A percentile compares a stretch with the other conserved stretches of the same genome.
phyloP scores from a whole-genome alignment of 2,329 filamentous ascomycete species.

The Ascochyta clinopodiicola region DNA sequence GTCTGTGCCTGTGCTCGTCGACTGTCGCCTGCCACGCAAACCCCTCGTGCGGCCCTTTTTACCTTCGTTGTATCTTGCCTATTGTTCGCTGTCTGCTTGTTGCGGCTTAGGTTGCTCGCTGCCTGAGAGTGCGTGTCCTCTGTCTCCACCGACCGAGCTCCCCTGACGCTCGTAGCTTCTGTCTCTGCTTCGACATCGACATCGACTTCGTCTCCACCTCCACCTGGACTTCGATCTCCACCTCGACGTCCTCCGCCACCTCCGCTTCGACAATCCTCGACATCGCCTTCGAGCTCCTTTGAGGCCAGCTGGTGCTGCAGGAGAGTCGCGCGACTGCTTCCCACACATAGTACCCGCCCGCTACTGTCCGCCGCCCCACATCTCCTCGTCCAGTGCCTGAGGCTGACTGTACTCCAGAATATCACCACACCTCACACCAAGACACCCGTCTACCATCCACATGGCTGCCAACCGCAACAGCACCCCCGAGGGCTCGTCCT shows the following conservation, averaged over 20 bases:
- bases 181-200: no score
- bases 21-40: not conserved
- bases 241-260: not conserved
- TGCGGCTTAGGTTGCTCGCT: constrained; percentile 4
- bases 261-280: not conserved
- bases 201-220: no score
- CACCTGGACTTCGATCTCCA: no score
- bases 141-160: constrained; percentile 3
- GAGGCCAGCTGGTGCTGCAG: constrained; percentile 43
- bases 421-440: constrained; percentile 3
- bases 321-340: constrained; percentile 21
- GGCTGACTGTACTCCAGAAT: no score
- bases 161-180: no score
- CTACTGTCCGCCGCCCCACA: not conserved
- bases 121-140: constrained; percentile 11
- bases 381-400: no score
- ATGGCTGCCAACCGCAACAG: constrained; percentile 83
- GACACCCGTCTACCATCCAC: constrained; percentile 54
- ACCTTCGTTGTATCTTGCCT: constrained; percentile 31
- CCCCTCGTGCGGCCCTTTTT: constrained; percentile 17
- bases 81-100: constrained; percentile 32
- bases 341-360: not conserved
- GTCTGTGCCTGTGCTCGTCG: no score
- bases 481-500: constrained; percentile 87
- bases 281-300: constrained; percentile 34